These are phyloP conservation scores for Ogataea nonfermentans DNA, from an alignment of 805 yeast genomes.

Conservation along the genomic window DNA sequence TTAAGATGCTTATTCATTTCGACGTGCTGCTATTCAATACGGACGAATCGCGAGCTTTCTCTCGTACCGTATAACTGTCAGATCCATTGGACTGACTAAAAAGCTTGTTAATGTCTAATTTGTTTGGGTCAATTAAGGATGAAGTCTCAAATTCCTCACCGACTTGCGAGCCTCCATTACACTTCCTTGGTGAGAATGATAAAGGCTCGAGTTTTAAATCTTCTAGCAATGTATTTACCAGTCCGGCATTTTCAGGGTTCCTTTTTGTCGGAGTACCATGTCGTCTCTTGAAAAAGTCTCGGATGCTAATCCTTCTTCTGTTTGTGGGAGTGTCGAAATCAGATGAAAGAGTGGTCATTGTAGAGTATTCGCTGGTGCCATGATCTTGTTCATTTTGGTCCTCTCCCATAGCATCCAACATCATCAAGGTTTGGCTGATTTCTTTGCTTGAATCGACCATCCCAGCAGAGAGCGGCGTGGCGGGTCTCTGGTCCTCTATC, in stretches of 20 bases:
- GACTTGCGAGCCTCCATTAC: too few species aligned
- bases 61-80: too few species aligned
- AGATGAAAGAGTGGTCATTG: constrained; percentile 3
- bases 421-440: neutral
- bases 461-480: neutral
- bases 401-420: neutral
- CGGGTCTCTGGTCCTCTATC: neutral
- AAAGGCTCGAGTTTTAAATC: constrained; percentile 1
- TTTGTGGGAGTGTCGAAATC: constrained; percentile 6
- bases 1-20: too few species aligned
- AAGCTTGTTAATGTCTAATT: too few species aligned
- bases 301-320: constrained; percentile 3
- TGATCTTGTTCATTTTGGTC: neutral
- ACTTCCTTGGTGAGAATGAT: too few species aligned
- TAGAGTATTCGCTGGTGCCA: constrained; percentile 3
- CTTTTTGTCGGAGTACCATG: neutral
- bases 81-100: too few species aligned
- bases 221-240: neutral
- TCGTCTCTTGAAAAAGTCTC: constrained; percentile 7
- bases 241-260: neutral
- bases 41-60: too few species aligned
- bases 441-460: neutral
- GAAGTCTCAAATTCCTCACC: too few species aligned
- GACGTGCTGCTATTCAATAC: too few species aligned
- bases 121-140: too few species aligned